Percentiles rank a stretch among this genome's conserved stretches.
Conservation (phyloP, 2,329 filamentous ascomycete species). For the Cryphonectria parasitica region DNA sequence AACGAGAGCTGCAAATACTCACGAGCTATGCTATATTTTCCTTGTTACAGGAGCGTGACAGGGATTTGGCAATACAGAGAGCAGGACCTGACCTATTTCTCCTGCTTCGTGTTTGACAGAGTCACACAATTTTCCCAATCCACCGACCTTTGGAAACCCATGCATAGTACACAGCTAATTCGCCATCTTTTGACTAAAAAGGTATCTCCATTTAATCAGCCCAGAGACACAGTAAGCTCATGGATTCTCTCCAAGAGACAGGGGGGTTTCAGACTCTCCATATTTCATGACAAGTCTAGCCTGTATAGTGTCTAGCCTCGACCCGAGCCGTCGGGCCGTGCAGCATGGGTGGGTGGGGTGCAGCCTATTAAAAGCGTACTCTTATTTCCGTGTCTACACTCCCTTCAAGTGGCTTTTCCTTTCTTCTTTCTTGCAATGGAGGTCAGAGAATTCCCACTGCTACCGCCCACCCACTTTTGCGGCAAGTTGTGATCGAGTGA, state of each 20-base stretch:
- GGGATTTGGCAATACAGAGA: not conserved
- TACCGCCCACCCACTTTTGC: not conserved
- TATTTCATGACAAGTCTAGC: not conserved
- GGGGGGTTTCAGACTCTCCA: not conserved
- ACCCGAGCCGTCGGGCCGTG: conserved; percentile 20
- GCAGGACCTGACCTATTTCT: not conserved
- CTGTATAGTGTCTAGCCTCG: not conserved
- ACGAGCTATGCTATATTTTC: not conserved
- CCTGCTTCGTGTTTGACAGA: not conserved
- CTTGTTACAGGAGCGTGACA: not conserved
- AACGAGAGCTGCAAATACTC: not conserved
- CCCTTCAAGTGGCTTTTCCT: not conserved
- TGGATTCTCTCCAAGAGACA: not conserved
- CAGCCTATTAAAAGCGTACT: not conserved
- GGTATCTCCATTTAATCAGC: not conserved
- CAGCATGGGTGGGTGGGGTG: conserved; percentile 1
- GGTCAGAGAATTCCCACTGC: not conserved
- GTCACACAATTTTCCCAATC: not conserved
- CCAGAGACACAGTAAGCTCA: not conserved
- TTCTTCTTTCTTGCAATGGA: not conserved
- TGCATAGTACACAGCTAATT: not conserved
- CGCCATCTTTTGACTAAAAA: not conserved
- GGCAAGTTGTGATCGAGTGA: not conserved
- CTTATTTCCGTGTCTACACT: not conserved
- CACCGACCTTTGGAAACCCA: not conserved